Base-by-base conservation (phyloP, 768 basidiomycete genomes). In the Pleurotus sapidus region DNA sequence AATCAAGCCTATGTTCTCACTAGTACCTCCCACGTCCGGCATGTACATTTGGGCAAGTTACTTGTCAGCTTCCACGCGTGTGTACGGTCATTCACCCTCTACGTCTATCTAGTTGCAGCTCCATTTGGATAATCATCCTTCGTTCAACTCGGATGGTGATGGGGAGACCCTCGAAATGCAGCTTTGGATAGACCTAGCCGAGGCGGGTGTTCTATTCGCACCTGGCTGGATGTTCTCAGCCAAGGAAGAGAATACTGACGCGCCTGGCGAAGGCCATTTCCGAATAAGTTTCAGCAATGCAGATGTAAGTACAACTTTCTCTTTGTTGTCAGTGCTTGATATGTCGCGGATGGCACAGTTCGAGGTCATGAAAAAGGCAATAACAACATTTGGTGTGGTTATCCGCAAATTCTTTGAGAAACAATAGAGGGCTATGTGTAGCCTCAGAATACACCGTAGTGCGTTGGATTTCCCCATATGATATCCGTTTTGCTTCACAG, bases 21-120 rank as follows among this genome's bases (percentile, higher is more conserved):
- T 92, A 65, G 80, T 89, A 1, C 87, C 90, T 11, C 91, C 91
- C 0, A 80, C 81, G 1, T 79, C 87, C n/a, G 92, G 92, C 6
- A 95, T 93, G 92, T 93, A 91, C 70, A 60, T 87, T 30, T 89
- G 86, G 86, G 84, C 84, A 65, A 53, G 77, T 67, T 24, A 14
- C 8, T 40, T 56, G 34, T 48, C 42, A 5, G 15, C 23, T 20
- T 47, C n/a, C 20, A 4, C 4, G 20, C 23, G 12, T 7, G 11
- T 17, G 46, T 23, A 12, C 27, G 27, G 7, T 30, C 27, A 30
- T 7, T 30, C 8, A 30, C 27, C 27, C 6, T 8, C 27, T 30
- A 7, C 6, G 9, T 30, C 27, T 30, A 9, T 9, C 7, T 30
- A 30, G 27, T 63, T 93, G 40, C 77, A 78, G 62, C 65, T 93